Base-by-base conservation (phyloP, 2,329 filamentous ascomycete species). In the Thielaviopsis musarum region DNA sequence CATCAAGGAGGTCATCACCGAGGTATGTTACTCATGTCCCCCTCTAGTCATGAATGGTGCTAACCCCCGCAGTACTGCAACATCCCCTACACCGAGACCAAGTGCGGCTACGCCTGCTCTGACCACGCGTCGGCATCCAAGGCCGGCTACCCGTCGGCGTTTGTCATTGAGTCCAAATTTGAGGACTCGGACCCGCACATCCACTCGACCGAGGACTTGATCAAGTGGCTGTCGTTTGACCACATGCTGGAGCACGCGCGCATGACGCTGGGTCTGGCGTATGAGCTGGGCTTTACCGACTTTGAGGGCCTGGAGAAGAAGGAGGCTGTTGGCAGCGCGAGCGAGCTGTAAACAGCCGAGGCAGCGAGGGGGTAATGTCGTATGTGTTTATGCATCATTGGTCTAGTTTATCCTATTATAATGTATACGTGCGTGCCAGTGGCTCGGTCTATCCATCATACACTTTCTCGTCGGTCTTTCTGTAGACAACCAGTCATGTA, bases 51-150 rank as follows among this genome's bases (percentile, higher is more conserved):
- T n/a, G n/a, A n/a, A n/a, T n/a, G n/a, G n/a, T 19, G 15, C 30
- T 15, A 21, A 12, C 26, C 6, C 15, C 45, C 30, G 3, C 15
- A 63, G 74, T 97, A 97, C 75, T 96, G 91, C 73, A 80, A 83
- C 57, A 93, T 97, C 63, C 87, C 88, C 9, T 95, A 84, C 70
- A 80, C 91, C 56, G 80, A 91, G 72, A 95, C 89, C 19, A 87
- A 91, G 75, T 95, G 89, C 67, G 89, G 88, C 48, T 94, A 94
- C 67, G 88, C 88, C 51, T 89, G 85, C 73, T 85, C 82, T 7
- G 85, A 88, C 66, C 85, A 89, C 67, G 82, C 83, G 7, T 84
- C 81, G 0, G 83, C 83, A 17, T 81, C 77, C 64, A 80, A 82
- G 66, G 79, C 80, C 17, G 83, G 82, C 19, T 87, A 83, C 68